A percentile compares a stretch with the other conserved stretches of the same genome.
Evolutionary conservation across 176 grass and related monocot species (phyloP).

Genomic region (Triticum turgidum): DNA sequence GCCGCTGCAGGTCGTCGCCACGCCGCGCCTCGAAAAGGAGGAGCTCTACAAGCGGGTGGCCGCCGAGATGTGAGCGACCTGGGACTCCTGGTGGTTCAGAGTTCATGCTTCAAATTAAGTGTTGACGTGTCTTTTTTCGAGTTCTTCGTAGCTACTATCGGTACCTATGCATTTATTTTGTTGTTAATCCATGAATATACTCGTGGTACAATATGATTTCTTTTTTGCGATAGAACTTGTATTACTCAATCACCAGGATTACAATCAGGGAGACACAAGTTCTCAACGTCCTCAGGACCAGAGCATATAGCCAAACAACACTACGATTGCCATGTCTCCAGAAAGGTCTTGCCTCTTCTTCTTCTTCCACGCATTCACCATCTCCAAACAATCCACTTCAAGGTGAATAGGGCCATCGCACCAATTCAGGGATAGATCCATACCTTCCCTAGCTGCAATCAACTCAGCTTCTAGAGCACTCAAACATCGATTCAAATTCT

Average conservation of each 20-base stretch:
- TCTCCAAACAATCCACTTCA: background rate
- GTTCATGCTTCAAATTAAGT: too few species aligned
- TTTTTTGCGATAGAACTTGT: too few species aligned
- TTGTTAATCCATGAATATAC: too few species aligned
- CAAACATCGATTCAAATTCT: too few species aligned
- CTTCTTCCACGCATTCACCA: background rate
- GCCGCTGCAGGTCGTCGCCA: slow-evolving; percentile 7
- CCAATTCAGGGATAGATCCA: background rate
- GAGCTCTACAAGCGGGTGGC: background rate
- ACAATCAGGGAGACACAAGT: too few species aligned
- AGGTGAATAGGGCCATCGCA: background rate
- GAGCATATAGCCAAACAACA: background rate
- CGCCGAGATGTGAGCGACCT: background rate
- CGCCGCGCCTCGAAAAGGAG: background rate
- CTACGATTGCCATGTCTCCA: background rate
- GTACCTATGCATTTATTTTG: too few species aligned
- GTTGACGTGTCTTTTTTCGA: too few species aligned
- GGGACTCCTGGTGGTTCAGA: too few species aligned
- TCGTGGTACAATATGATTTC: too few species aligned
- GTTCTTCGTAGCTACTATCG: too few species aligned
- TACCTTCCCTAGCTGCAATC: background rate
- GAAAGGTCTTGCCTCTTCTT: background rate
- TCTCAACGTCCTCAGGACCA: background rate
- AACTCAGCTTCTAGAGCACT: background rate
- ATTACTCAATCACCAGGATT: too few species aligned